Evolutionary conservation across 768 basidiomycete genomes (phyloP).

Genomic region (Phylloporus scabripes): DNA sequence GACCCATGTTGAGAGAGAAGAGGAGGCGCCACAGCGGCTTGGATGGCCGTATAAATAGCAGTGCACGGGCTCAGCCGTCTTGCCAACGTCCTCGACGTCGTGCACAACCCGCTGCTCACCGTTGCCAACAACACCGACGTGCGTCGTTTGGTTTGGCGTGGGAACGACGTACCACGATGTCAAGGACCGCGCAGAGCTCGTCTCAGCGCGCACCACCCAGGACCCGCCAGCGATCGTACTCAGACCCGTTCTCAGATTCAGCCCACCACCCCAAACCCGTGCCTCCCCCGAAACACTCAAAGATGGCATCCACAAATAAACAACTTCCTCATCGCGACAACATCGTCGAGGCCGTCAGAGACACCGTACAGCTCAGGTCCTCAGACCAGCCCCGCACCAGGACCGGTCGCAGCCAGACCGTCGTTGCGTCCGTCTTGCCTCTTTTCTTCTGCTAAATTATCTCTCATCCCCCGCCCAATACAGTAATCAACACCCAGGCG

Average conservation of each 20-base stretch:
- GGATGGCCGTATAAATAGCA: constrained; percentile 25
- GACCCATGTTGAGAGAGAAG: constrained; percentile 24
- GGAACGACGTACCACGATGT: constrained; percentile 23
- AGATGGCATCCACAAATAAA: constrained; percentile 26
- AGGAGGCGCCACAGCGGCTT: not conserved
- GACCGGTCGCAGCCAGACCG: constrained; percentile 55
- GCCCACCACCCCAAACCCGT: constrained; percentile 23
- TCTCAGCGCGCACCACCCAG: constrained; percentile 23
- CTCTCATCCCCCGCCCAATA: constrained; percentile 18
- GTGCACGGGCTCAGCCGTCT: not conserved
- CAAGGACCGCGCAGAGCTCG: constrained; percentile 10
- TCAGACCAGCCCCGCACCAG: constrained; percentile 40
- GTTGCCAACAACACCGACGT: constrained; percentile 10
- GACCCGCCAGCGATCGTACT: constrained; percentile 41
- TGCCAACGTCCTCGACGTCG: constrained; percentile 4
- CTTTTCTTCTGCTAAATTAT: constrained; percentile 1
- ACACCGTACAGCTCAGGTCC: constrained; percentile 56
- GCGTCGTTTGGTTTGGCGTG: constrained; percentile 15
- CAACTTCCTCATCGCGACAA: constrained; percentile 33
- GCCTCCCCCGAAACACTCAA: constrained; percentile 33
- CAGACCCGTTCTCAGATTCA: constrained; percentile 52
- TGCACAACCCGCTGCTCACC: constrained; percentile 1
- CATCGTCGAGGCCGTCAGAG: constrained; percentile 60
- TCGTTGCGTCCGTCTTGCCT: constrained; percentile 25
- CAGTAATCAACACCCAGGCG: constrained; percentile 21